Evolutionary conservation across 169 alveolate genomes (phyloP), one percentile per base, ranked within the genome.

Genomic region (Plasmodium cynomolgi): DNA sequence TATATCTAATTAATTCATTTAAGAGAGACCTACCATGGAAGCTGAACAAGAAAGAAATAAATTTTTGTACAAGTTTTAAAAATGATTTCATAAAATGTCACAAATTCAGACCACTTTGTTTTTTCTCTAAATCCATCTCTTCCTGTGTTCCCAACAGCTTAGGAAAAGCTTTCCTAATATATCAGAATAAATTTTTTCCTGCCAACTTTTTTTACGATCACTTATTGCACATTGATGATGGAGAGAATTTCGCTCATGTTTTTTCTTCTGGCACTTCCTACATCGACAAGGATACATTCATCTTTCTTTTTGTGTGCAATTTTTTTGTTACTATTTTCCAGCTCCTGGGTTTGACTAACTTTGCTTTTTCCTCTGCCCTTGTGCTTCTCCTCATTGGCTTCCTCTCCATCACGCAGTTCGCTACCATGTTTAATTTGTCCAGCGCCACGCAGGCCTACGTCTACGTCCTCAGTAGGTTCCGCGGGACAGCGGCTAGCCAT

Each of bases 321-420:
- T 75, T 86, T 33, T 58, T 86, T 2, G 97, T 93, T 0, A 84
- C 93, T 15, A 39, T 79, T 6, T 93, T 96, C 71, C 97, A 95
- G 74, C 41, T 95, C 34, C 72, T 86, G 29, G 97, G 97, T 2
- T 41, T 96, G 41, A 95, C 96, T 0, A 95, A 93, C 79, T 96
- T 96, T 81, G 96, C 97, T 1, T 95, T 96, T 73, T 88, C 96
- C 58, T 93, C 97, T 17, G 94, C 96, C 62, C 81, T 96, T 34
- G 90, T 95, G 1, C 94, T 96, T 71, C 71, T 96, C 31, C 83
- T 96, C 29, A 81, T 93, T 13, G 95, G 95, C 3, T 96, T 95
- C 62, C 81, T 96, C 47, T 72, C 95, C 20, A 96, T 93, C 54
- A 91, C 95, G 39, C 97, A 96, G 93, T 93, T 96, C 50, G 83